phyloP scores from a whole-genome alignment of 208 protist species.

The Angomonas deanei region DNA sequence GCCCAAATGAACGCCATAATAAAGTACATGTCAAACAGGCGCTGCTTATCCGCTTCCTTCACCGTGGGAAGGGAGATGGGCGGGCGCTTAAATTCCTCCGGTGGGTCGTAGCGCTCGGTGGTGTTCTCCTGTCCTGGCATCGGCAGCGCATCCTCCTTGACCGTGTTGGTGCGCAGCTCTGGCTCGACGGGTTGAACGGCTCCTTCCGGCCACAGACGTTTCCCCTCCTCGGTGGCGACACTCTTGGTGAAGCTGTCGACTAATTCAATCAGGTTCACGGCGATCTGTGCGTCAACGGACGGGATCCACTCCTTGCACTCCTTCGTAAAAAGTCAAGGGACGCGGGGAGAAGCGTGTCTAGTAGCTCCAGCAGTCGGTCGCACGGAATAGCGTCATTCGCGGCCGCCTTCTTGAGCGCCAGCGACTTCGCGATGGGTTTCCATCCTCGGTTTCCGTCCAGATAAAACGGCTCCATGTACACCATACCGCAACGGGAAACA shows the following conservation, averaged over 20 bases:
- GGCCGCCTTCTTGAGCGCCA: constrained; percentile 47
- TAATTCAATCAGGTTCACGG: constrained; percentile 87
- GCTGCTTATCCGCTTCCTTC: constrained; percentile 30
- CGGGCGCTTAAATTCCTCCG: constrained; percentile 67
- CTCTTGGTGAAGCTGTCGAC: constrained; percentile 73
- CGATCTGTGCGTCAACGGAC: constrained; percentile 87
- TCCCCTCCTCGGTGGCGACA: constrained; percentile 23
- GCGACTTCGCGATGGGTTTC: constrained; percentile 68
- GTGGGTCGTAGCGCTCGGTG: constrained; percentile 27
- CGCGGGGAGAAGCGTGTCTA: constrained; percentile 66
- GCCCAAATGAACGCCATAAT: constrained; percentile 96
- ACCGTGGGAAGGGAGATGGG: constrained; percentile 49
- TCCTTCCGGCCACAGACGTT: constrained; percentile 42
- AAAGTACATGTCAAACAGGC: constrained; percentile 92
- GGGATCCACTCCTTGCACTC: constrained; percentile 88
- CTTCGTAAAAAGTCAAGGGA: constrained; percentile 86
- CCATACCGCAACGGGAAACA: constrained; percentile 98
- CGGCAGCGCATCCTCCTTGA: constrained; percentile 16
- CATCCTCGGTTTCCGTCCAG: constrained; percentile 87
- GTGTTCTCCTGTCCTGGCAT: neutral
- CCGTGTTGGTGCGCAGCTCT: constrained; percentile 12
- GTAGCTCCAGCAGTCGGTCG: constrained; percentile 70
- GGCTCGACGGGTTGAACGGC: constrained; percentile 28
- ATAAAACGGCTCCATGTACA: constrained; percentile 95
- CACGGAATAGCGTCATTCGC: constrained; percentile 32